A percentile compares a stretch with the other conserved stretches of the same genome.
Evolutionary conservation across 768 basidiomycete genomes (phyloP).

Genomic region (Lentinula lateritia): DNA sequence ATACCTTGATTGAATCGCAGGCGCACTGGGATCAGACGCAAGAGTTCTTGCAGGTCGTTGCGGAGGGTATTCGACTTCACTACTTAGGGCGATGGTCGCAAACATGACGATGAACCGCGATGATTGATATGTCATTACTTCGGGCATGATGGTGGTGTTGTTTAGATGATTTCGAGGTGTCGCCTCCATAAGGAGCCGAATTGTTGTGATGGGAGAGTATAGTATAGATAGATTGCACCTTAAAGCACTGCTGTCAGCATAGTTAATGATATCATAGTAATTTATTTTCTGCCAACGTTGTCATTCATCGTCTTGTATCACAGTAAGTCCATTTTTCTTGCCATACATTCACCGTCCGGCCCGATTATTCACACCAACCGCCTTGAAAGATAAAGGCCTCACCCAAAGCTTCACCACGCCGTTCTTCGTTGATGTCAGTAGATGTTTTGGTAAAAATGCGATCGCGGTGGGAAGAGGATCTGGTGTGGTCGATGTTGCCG

Average conservation of each 20-base stretch:
- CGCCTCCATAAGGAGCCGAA: too few relatives aligned
- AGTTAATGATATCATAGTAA: neutral
- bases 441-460: slow-evolving; percentile 69
- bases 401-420: slow-evolving; percentile 86
- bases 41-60: neutral
- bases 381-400: slow-evolving; percentile 53
- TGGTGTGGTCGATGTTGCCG: slow-evolving; percentile 70
- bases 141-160: too few relatives aligned
- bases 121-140: too few relatives aligned
- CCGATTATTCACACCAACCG: neutral
- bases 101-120: too few relatives aligned
- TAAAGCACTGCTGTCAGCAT: neutral
- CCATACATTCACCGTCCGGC: neutral
- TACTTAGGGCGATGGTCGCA: too few relatives aligned
- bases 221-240: neutral
- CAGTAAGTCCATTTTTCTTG: too few relatives aligned
- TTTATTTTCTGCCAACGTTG: neutral
- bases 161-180: too few relatives aligned
- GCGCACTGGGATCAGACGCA: neutral
- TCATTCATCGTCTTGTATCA: neutral
- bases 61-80: neutral
- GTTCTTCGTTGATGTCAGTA: slow-evolving; percentile 74
- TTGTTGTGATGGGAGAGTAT: too few relatives aligned
- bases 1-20: neutral
- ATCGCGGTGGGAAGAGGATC: slow-evolving; percentile 71